A percentile compares a stretch with the other conserved stretches of the same genome.
phyloP scores from a whole-genome alignment of 31 red algal genomes.

The Odonthalia washingtoniensis region DNA sequence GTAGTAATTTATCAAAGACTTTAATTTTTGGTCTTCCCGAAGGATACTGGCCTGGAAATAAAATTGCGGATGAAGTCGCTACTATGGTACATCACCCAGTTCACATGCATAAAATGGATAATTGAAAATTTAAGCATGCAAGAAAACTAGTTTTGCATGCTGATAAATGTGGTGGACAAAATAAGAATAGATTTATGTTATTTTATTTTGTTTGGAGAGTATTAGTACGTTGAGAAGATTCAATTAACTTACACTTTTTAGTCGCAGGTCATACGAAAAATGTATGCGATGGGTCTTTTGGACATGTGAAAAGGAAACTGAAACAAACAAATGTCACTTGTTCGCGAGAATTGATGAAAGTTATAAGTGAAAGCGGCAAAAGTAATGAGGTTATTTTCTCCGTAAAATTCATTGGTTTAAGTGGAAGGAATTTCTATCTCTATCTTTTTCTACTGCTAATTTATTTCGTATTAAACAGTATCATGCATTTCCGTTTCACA shows the following conservation, averaged over 20 bases:
- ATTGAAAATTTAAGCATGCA: too few species aligned
- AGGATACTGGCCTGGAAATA: not conserved
- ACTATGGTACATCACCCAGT: not conserved
- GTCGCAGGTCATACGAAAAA: not conserved
- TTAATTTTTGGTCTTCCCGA: not conserved
- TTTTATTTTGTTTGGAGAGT: not conserved
- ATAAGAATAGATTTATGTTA: not conserved
- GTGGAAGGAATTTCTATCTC: too few species aligned
- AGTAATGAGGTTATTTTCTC: too few species aligned
- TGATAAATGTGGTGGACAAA: not conserved
- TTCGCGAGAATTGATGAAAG: too few species aligned
- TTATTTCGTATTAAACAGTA: too few species aligned
- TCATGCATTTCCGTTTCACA: too few species aligned
- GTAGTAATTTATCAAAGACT: not conserved
- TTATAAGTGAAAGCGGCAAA: too few species aligned
- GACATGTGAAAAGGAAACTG: too few species aligned
- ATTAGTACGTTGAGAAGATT: not conserved
- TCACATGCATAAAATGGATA: not conserved
- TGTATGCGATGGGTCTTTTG: too few species aligned
- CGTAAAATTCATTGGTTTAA: too few species aligned
- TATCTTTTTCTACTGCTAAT: too few species aligned
- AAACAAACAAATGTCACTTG: too few species aligned
- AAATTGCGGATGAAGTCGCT: not conserved
- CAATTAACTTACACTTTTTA: not conserved
- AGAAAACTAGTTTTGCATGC: not conserved